A percentile compares a stretch with the other conserved stretches of the same genome.
These are phyloP conservation scores for Cordyceps cicadae DNA, from an alignment of 2,329 filamentous ascomycete genomes.

Conservation along the genomic window DNA sequence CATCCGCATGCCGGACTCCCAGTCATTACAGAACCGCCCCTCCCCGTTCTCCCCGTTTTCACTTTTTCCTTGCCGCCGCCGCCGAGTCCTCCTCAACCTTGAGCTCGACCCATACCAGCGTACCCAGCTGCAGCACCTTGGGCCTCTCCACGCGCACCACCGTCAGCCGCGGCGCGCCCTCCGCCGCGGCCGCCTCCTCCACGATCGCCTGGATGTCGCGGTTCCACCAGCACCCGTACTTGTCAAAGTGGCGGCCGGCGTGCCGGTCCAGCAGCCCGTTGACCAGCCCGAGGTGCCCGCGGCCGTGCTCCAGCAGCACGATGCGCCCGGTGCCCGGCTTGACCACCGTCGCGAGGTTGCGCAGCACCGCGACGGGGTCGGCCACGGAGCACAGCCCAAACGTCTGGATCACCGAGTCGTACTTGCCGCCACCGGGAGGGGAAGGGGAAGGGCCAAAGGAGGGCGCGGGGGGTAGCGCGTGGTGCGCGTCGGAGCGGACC, in stretches of 20 bases:
- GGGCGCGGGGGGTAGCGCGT: constrained; percentile 32
- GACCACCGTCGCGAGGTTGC: constrained; percentile 43
- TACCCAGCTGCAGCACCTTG: constrained; percentile 46
- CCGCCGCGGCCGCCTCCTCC: constrained; percentile 32
- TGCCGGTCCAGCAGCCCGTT: constrained; percentile 49
- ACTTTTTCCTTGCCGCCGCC: background rate
- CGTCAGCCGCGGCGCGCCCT: constrained; percentile 44
- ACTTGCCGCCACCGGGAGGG: constrained; percentile 20
- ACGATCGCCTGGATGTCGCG: constrained; percentile 51
- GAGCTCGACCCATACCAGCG: constrained; percentile 51
- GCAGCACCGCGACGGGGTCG: constrained; percentile 45
- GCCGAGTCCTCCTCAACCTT: constrained; percentile 26
- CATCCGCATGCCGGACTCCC: background rate
- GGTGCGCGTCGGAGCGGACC: constrained; percentile 40
- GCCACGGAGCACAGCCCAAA: constrained; percentile 57
- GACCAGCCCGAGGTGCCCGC: constrained; percentile 44
- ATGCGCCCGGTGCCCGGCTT: constrained; percentile 50
- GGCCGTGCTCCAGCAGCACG: constrained; percentile 54
- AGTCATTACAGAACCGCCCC: background rate
- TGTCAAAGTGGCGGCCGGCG: constrained; percentile 46
- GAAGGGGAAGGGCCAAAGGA: constrained; percentile 21
- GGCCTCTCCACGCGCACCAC: constrained; percentile 47
- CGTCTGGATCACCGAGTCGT: constrained; percentile 56
- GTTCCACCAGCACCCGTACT: constrained; percentile 63
- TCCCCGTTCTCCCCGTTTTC: background rate